Conservation (phyloP, 495 filamentous ascomycete genomes). For the Trichoderma erinaceum region DNA sequence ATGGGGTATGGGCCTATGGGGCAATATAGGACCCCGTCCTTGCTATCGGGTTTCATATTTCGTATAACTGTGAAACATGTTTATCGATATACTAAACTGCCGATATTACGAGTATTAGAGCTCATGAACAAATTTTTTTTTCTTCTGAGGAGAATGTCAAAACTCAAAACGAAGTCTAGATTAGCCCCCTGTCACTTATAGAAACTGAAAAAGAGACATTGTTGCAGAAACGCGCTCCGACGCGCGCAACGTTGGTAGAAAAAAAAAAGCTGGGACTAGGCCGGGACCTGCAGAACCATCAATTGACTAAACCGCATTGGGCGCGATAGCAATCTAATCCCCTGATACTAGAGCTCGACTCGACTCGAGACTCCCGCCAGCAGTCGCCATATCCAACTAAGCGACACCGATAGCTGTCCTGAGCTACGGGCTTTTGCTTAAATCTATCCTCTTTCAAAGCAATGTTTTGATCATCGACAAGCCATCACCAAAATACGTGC, state of each 20-base stretch:
- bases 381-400: neutral
- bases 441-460: neutral
- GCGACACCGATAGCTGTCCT: neutral
- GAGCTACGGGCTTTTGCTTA: neutral
- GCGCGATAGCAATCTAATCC: neutral
- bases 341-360: neutral
- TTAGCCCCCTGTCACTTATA: neutral
- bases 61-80: neutral
- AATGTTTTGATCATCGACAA: neutral
- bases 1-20: neutral
- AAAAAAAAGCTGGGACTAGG: neutral
- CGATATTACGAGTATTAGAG: neutral
- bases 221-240: neutral
- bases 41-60: no score
- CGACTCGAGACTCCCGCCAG: neutral
- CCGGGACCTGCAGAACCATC: slow-evolving; percentile 7
- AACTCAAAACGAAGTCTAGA: no score
- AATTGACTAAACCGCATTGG: neutral
- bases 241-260: neutral
- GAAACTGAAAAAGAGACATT: neutral
- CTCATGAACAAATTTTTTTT: neutral
- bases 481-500: neutral
- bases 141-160: neutral
- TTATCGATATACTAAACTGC: no score
- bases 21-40: neutral